Evolutionary conservation across 2,329 filamentous ascomycete species (phyloP), one percentile per base, ranked within the genome.

Genomic region (Trichoderma sp.): DNA sequence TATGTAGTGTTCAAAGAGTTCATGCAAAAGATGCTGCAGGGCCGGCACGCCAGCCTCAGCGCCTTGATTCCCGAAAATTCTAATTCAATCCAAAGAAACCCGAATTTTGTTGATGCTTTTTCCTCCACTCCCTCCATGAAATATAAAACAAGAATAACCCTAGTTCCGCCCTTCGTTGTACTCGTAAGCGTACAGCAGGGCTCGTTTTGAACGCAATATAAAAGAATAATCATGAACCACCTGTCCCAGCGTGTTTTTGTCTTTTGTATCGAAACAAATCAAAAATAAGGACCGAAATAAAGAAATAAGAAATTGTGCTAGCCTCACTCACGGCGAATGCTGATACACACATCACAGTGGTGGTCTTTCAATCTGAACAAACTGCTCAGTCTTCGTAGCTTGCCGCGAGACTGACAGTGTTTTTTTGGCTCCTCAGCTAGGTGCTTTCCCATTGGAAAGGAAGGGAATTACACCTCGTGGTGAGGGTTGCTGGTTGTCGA

Each of bases 351-450:
- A 14, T 49, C 28, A 37, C n/a, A 8, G 21, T 5, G 59, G 21
- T 37, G 30, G 21, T 52, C 39, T 28, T n/a, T 32, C 61, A 64
- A 32, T 61, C 46, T 61, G 21, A 51, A 61, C 43, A 37, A 49
- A 81, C 96, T 18, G 85, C 92, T 69, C 91, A 97, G 96, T 97
- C 76, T 97, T 97, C 77, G 94, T 37, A 34, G 32, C 26, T 24
- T 26, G 34, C 37, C 28, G 10, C 37, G 39, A 58, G 37, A 26
- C 30, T 55, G 49, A 30, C 18, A 30, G 24, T 43, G 18, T 16
- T 52, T 46, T 16, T 52, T 46, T n/a, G 13, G 28, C 26, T 32
- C 28, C 52, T 28, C 16, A 43, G 39, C 39, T 30, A 16, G 32
- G 32, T 32, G 10, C 37, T 37, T 37, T 37, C 13, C 26, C 13